phyloP scores from a whole-genome alignment of 108 stramenopile species.

The Pseudonitzschia delicatissima region DNA sequence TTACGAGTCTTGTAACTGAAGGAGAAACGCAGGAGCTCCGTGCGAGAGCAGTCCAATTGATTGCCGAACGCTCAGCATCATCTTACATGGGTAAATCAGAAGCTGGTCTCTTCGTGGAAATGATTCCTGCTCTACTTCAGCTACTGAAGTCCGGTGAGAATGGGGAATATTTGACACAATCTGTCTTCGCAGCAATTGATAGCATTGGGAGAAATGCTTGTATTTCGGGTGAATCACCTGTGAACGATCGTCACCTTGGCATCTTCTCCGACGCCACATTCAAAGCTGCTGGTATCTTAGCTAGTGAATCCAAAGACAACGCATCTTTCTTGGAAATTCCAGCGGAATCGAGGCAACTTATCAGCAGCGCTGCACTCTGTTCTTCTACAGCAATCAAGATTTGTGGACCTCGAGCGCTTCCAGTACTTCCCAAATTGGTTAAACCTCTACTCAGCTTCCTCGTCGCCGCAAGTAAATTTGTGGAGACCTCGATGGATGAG shows the following conservation, averaged over 20 bases:
- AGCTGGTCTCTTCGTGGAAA: constrained; percentile 66
- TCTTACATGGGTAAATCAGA: constrained; percentile 50
- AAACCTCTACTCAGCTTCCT: constrained; percentile 38
- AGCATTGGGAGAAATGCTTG: constrained; percentile 31
- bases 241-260: constrained; percentile 11
- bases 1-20: constrained; percentile 57
- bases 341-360: constrained; percentile 15
- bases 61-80: constrained; percentile 62
- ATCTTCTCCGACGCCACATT: constrained; percentile 6
- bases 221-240: neutral
- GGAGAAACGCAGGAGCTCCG: constrained; percentile 56
- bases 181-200: constrained; percentile 71
- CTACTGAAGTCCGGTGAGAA: constrained; percentile 19
- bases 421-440: constrained; percentile 59
- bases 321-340: neutral
- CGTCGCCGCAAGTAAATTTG: neutral
- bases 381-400: constrained; percentile 56
- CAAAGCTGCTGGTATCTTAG: constrained; percentile 16
- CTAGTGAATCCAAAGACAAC: neutral
- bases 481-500: neutral
- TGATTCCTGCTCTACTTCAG: constrained; percentile 60
- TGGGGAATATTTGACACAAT: constrained; percentile 52
- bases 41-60: constrained; percentile 51
- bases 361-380: constrained; percentile 54
- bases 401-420: constrained; percentile 57